Base-by-base conservation (phyloP, 2,329 filamentous ascomycete species). In the Alternaria brassicicola region DNA sequence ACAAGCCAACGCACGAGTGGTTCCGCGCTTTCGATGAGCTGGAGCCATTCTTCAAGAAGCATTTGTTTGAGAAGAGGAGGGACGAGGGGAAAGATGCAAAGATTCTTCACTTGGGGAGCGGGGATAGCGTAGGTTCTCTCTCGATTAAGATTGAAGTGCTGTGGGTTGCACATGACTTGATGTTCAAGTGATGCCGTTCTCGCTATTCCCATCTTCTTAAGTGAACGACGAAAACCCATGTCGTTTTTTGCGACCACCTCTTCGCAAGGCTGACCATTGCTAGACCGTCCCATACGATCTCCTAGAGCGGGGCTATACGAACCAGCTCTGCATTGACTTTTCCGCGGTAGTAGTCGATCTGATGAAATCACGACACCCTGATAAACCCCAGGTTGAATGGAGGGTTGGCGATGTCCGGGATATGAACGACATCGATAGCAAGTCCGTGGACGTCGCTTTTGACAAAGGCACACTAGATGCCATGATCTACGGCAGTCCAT, bases 291-390 rank as follows among this genome's bases (percentile, higher is more conserved):
- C 85, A 2, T 69, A 75, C 25, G 81, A 85, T 41, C 76, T 87
- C 4, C 69, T 78, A 5, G 56, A 68, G 6, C 72, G 72, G 9
- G 83, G 84, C 30, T 87, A 87, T 67, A 76, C 61, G 4, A 77
- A 80, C 31, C 85, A 88, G 64, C 71, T 83, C 4, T 86, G 84
- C 62, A 75, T 80, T 45, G 85, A 88, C 71, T 88, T 88, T 69
- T 87, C 85, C 0, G 55, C 77, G 1, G 78, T 82, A 0, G 82
- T 85, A 0, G 81, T 88, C 2, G 73, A 82, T 6, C 68, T 79
- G n/a, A 88, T 88, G 85, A 73, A 71, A 3, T 65, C 72, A 1
- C 76, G 79, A 15, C 80, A 85, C 58, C 66, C 66, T 0, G 55
- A 70, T 4, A 65, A 79, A 4, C 55, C 42, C 1, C 77, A 76